Percentiles rank a stretch among this genome's conserved stretches.
phyloP scores from a whole-genome alignment of 129 eudicot genomes.

The Pseudognaphalium luteoalbum region DNA sequence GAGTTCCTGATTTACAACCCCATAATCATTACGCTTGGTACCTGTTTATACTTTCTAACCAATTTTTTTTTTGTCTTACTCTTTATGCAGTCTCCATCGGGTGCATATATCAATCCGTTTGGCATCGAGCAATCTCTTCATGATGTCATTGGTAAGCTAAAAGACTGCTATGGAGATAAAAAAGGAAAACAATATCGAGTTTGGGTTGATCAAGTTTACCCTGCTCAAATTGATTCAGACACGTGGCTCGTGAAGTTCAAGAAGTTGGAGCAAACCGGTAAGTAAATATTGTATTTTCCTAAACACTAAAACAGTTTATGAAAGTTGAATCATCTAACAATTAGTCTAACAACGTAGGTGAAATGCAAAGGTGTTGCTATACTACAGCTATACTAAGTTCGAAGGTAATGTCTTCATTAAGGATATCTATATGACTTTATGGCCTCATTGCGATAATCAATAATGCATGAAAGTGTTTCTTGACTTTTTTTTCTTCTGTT shows the following conservation, averaged over 20 bases:
- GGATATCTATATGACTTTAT: neutral
- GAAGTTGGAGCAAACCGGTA: conserved; percentile 80
- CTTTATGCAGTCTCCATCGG: conserved; percentile 50
- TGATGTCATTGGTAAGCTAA: conserved; percentile 50
- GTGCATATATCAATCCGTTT: conserved; percentile 58
- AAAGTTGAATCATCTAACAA: neutral
- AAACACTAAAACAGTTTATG: neutral
- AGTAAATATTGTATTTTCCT: neutral
- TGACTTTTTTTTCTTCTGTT: neutral
- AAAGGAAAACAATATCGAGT: conserved; percentile 63
- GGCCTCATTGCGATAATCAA: neutral
- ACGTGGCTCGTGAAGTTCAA: conserved; percentile 75
- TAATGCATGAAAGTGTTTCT: neutral
- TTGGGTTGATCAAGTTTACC: conserved; percentile 87
- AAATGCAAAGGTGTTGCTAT: conserved; percentile 50
- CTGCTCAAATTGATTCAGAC: conserved; percentile 53
- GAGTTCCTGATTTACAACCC: conserved; percentile 31
- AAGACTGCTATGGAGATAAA: conserved; percentile 54
- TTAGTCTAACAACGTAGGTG: conserved; percentile 47
- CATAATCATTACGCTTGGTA: neutral
- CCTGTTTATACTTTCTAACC: neutral
- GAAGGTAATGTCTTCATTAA: conserved; percentile 39
- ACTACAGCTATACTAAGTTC: conserved; percentile 68
- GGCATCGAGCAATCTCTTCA: conserved; percentile 58
- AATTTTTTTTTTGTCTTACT: neutral